Evolutionary conservation across 441 rosid species (phyloP), one percentile per base, ranked within the genome.

Genomic region (Viola pubescens): DNA sequence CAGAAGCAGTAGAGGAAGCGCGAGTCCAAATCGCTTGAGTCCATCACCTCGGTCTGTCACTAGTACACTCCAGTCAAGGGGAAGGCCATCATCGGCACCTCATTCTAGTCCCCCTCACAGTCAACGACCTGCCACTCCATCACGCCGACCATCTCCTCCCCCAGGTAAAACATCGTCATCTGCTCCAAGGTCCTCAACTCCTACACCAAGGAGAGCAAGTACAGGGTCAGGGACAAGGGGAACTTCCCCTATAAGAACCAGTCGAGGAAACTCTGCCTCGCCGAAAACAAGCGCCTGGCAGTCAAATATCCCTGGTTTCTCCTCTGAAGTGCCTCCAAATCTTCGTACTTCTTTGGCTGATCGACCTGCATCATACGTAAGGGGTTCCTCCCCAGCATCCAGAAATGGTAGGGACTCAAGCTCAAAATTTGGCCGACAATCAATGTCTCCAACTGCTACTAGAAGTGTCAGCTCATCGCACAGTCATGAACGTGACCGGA

Each of bases 321-420:
- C 99, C 51, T 80, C 85, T 70, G 98, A 94, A 63, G 98, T 87
- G 48, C 99, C 99, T 0, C 98, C 97, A 7, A 94, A 91, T 80
- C 98, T 94, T 53, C 88, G 92, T 51, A 94, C 99, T 70, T 94
- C 99, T 59, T 68, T 88, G 78, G 85, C 83, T 70, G 99, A 94
- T 82, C 89, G 96, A 60, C 97, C 99, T 0, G 86, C 86, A 49
- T 79, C 97, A 37, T 94, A 88, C 57, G 87, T 91, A 64, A 85
- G 99, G 83, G 99, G 98, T 48, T 86, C 94, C 66, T 90, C 99
- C 9, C 97, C 97, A 62, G 99, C 97, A 41, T 94, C 99, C 62
- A 83, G 86, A 74, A 94, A 85, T 77, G 86, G 92, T 7, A 82
- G 75, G 76, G 97, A 84, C 61, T 73, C 84, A 5, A 34, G 73